A percentile compares a stretch with the other conserved stretches of the same genome.
These are phyloP conservation scores for Bacidia rubella DNA, from an alignment of 495 filamentous ascomycete genomes.

Conservation along the genomic window DNA sequence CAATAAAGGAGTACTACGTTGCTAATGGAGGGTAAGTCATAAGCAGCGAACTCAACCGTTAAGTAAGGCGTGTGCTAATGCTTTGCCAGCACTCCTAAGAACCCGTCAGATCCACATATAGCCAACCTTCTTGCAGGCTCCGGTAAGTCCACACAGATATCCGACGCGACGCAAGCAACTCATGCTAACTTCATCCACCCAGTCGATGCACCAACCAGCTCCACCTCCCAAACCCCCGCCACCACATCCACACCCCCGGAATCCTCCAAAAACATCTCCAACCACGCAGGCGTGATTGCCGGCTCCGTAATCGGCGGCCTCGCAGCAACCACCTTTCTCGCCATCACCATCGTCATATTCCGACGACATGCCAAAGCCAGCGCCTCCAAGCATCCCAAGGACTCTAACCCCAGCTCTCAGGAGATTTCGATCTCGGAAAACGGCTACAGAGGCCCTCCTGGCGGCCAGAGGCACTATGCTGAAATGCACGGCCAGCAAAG, in stretches of 20 bases:
- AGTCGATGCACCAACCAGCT: background rate
- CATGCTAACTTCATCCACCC: too few relatives aligned
- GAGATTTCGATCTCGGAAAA: background rate
- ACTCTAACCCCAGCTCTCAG: background rate
- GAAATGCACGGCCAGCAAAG: background rate
- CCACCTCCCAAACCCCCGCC: background rate
- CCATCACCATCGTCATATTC: background rate
- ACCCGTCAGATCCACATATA: background rate
- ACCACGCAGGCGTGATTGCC: slow-evolving; percentile 3
- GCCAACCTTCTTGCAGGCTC: background rate
- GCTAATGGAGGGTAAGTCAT: background rate
- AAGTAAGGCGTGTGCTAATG: background rate
- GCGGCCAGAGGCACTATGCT: too few relatives aligned
- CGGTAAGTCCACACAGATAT: too few relatives aligned
- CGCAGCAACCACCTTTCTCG: background rate
- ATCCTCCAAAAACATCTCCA: background rate
- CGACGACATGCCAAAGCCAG: background rate
- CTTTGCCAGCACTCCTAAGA: background rate
- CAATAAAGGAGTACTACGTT: slow-evolving; percentile 7
- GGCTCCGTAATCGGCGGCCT: slow-evolving; percentile 6
- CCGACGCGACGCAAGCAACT: too few relatives aligned
- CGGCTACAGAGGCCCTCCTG: background rate
- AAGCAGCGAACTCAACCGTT: background rate
- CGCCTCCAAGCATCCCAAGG: background rate
- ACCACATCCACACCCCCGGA: background rate